These are phyloP conservation scores for Colletotrichum sp. DNA, from an alignment of 2,329 filamentous ascomycete genomes.

Conservation along the genomic window DNA sequence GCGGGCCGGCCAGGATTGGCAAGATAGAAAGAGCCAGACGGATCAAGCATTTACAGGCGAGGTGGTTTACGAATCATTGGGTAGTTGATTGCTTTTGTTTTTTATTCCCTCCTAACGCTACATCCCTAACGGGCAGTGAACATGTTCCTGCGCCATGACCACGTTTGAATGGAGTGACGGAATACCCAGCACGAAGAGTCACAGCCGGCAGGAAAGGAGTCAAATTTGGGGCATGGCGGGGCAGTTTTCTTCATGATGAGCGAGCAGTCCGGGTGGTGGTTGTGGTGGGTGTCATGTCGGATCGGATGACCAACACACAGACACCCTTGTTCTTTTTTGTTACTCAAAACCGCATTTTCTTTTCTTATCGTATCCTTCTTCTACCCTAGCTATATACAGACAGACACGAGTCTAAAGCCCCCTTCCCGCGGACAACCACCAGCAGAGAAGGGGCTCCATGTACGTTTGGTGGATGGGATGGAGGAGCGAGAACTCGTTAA, in stretches of 20 bases:
- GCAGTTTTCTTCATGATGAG: slow-evolving; percentile 17
- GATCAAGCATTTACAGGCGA: slow-evolving; percentile 30
- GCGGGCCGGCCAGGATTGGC: background rate
- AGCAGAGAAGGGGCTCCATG: background rate
- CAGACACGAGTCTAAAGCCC: background rate
- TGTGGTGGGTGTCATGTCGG: background rate
- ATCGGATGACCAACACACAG: background rate
- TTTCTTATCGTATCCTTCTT: slow-evolving; percentile 3
- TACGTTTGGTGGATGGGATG: background rate
- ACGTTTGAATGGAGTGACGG: slow-evolving; percentile 22
- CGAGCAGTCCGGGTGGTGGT: background rate
- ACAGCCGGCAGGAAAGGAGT: slow-evolving; percentile 21
- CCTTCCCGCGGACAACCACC: background rate
- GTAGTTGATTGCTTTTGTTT: slow-evolving; percentile 17
- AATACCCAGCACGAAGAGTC: slow-evolving; percentile 20
- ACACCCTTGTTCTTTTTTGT: background rate
- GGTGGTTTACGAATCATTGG: slow-evolving; percentile 14
- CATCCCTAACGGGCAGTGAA: slow-evolving; percentile 12
- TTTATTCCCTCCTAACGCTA: slow-evolving; percentile 17
- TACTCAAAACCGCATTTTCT: slow-evolving; percentile 8
- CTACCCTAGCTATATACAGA: slow-evolving; percentile 13
- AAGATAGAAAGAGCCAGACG: background rate
- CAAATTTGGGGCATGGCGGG: slow-evolving; percentile 19
- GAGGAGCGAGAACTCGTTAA: background rate
- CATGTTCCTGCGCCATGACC: slow-evolving; percentile 16